A percentile compares a stretch with the other conserved stretches of the same genome.
Evolutionary conservation across 78 protist species (phyloP).

Genomic region (Dictyostelium purpureum): DNA sequence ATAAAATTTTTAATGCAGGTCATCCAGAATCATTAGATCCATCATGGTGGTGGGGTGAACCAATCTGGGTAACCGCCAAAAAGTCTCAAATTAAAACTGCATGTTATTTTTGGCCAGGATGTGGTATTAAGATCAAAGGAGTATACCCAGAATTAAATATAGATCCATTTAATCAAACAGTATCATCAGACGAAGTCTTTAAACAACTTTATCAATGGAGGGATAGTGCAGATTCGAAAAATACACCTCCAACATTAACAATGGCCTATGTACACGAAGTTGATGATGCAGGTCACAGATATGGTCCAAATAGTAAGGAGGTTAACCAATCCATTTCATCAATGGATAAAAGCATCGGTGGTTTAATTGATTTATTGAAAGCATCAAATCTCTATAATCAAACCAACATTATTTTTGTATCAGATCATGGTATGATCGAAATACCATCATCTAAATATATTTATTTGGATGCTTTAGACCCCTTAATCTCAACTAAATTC

Average conservation of each 20-base stretch:
- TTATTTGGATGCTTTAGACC: neutral
- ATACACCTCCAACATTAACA: constrained; percentile 4
- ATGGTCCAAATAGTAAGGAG: constrained; percentile 3
- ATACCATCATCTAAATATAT: neutral
- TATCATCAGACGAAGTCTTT: too few relatives aligned
- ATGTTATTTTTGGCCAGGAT: constrained; percentile 49
- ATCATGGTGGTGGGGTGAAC: constrained; percentile 48
- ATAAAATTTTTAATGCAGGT: neutral
- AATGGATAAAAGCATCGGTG: constrained; percentile 15
- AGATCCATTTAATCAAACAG: neutral
- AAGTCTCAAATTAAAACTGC: neutral
- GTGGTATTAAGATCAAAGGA: neutral
- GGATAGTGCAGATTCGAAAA: too few relatives aligned
- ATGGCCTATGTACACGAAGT: constrained; percentile 44
- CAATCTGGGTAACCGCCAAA: constrained; percentile 46
- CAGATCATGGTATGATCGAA: constrained; percentile 60
- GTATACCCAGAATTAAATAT: neutral
- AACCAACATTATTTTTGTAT: constrained; percentile 32
- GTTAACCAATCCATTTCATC: neutral
- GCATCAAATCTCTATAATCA: neutral
- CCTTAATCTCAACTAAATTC: neutral
- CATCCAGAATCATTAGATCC: neutral
- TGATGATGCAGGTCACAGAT: constrained; percentile 11
- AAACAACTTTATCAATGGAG: too few relatives aligned
- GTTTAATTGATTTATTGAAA: neutral